Evolutionary conservation across 2,329 filamentous ascomycete species (phyloP).

Genomic region (Cercospora citrullina): DNA sequence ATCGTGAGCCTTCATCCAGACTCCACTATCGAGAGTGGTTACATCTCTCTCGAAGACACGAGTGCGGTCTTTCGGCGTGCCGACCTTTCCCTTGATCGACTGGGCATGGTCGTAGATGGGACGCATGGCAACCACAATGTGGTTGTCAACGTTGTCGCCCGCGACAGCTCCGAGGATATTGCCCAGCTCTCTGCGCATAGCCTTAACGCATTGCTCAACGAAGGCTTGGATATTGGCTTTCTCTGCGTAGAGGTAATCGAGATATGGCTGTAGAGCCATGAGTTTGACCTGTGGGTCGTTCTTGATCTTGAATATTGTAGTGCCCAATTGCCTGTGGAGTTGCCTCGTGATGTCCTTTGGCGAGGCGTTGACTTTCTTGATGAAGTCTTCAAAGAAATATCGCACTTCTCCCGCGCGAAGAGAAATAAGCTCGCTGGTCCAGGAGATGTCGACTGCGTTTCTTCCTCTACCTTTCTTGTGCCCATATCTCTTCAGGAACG

Average conservation of each 20-base stretch:
- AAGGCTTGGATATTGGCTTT: not conserved
- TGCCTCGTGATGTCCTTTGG: too few species aligned
- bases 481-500: too few species aligned
- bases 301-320: not conserved
- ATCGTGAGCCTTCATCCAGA: not conserved
- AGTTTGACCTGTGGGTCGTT: slow-evolving; percentile 10
- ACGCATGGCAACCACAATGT: not conserved
- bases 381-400: too few species aligned
- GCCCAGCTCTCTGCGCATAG: not conserved
- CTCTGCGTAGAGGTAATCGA: slow-evolving; percentile 16
- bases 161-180: not conserved
- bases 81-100: not conserved
- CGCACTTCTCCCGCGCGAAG: too few species aligned
- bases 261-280: slow-evolving; percentile 20
- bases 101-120: not conserved
- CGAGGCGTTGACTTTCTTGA: too few species aligned
- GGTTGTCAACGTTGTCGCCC: not conserved
- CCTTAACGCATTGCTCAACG: not conserved
- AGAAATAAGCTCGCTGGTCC: too few species aligned
- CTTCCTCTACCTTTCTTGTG: too few species aligned
- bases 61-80: not conserved
- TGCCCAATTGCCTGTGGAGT: too few species aligned
- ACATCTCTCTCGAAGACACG: not conserved
- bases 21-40: not conserved
- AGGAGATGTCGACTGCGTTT: too few species aligned